Evolutionary conservation across 2,329 filamentous ascomycete genomes (phyloP), one percentile per base, ranked within the genome.

Genomic region (Helotiales sp.): DNA sequence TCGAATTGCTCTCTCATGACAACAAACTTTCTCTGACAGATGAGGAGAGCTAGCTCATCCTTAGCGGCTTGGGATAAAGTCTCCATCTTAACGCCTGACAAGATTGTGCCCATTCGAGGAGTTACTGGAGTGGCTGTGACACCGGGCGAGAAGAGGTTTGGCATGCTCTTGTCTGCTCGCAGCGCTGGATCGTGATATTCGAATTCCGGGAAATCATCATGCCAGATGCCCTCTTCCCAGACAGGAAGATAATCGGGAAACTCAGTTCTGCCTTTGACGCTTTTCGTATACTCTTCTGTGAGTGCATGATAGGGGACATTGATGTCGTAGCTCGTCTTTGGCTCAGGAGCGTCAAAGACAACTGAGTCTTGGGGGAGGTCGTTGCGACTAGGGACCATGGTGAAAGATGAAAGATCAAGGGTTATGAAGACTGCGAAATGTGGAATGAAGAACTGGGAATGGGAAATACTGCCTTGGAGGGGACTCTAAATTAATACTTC

Each of bases 81-180:
- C 6, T 72, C 73, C 2, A 77, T 63, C 59, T 76, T 75, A 27
- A 76, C 65, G 2, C 74, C 74, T 15, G 68, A 68, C 27, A 77
- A 67, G 53, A 77, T 72, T 3, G 74, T 74, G 17, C 75, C 75
- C 61, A 77, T 75, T 31, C 66, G 66, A n/a, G 73, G 73, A 10
- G 73, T 75, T 38, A 89, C 73, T 60, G 86, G 76, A 1, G 79
- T 84, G 15, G 87, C 81, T 63, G 86, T 81, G 22, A 80, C 85
- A 0, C 85, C 85, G 1, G 84, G 81, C 0, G 78, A 77, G 9
- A 89, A 67, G 1, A 89, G 76, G 10, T 79, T 77, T 59, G 79
- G 85, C 74, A 88, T 88, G 6, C 79, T 78, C 65, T 82, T 83
- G 71, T 89, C 79, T 38, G 88, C 88, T 58, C 77, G 75, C 38